phyloP scores from a whole-genome alignment of 805 yeast species.

The Yamadazyma kitorensis region DNA sequence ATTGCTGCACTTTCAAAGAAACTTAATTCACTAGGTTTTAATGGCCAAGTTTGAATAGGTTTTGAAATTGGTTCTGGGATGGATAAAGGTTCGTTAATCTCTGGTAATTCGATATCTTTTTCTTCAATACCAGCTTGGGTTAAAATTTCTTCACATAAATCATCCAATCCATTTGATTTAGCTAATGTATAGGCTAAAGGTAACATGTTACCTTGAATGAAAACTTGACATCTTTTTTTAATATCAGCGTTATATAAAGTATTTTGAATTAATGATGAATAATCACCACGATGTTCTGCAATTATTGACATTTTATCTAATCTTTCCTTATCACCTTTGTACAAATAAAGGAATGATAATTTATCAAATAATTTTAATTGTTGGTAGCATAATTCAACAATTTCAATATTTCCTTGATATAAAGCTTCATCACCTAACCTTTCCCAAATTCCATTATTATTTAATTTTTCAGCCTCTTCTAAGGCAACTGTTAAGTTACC shows the following conservation, averaged over 20 bases:
- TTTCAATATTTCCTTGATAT: conserved; percentile 80
- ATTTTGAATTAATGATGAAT: conserved; percentile 77
- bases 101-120: conserved; percentile 65
- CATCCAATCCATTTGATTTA: conserved; percentile 76
- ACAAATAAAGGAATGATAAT: conserved; percentile 81
- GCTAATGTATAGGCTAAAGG: conserved; percentile 95
- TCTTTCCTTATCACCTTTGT: conserved; percentile 76
- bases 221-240: conserved; percentile 69
- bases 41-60: conserved; percentile 72
- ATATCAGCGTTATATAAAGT: conserved; percentile 73
- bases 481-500: conserved; percentile 86
- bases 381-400: conserved; percentile 87
- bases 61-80: conserved; percentile 48
- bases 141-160: conserved; percentile 68
- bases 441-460: conserved; percentile 71
- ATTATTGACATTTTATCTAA: conserved; percentile 82
- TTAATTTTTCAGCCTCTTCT: conserved; percentile 78
- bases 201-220: conserved; percentile 72
- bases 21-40: conserved; percentile 66
- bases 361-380: conserved; percentile 83
- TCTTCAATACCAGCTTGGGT: conserved; percentile 65
- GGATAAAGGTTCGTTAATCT: conserved; percentile 37
- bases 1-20: conserved; percentile 82
- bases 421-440: conserved; percentile 82
- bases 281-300: conserved; percentile 85